A percentile compares a stretch with the other conserved stretches of the same genome.
Conservation (phyloP, 2,329 filamentous ascomycete species). For the Nothomitra cinnamomea region DNA sequence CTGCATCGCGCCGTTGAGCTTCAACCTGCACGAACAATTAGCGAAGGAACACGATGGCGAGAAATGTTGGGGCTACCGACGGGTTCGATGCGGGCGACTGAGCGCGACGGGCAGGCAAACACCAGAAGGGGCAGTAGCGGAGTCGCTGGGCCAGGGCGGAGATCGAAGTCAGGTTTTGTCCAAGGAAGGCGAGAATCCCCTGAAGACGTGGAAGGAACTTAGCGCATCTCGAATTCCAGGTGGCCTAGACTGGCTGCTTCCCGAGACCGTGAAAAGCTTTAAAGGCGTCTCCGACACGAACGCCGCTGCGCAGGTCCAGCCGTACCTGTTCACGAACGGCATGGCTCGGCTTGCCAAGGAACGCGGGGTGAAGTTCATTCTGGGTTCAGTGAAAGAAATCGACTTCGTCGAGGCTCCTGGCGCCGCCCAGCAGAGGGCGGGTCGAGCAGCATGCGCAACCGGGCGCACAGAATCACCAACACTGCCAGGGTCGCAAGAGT, state of each 20-base stretch:
- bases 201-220: slow-evolving; percentile 25
- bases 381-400: slow-evolving; percentile 25
- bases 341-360: slow-evolving; percentile 38
- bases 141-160: slow-evolving; percentile 19
- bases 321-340: slow-evolving; percentile 74
- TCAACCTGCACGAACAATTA: slow-evolving; percentile 7
- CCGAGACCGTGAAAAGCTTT: slow-evolving; percentile 49
- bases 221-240: slow-evolving; percentile 47
- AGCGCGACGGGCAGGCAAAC: slow-evolving; percentile 14
- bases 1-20: slow-evolving; percentile 9
- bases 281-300: slow-evolving; percentile 66
- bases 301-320: slow-evolving; percentile 87
- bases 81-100: slow-evolving; percentile 8
- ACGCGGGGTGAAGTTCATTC: slow-evolving; percentile 26
- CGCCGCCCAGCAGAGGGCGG: too few relatives aligned
- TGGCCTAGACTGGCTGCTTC: slow-evolving; percentile 73
- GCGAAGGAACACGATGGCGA: slow-evolving; percentile 8
- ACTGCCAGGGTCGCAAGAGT: too few relatives aligned
- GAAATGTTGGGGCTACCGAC: slow-evolving; percentile 8
- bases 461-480: too few relatives aligned
- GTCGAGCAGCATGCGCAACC: too few relatives aligned
- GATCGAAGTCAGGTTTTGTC: slow-evolving; percentile 20
- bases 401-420: slow-evolving; percentile 17
- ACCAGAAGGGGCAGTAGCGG: slow-evolving; percentile 16
- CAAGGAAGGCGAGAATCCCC: slow-evolving; percentile 32